A percentile compares a stretch with the other conserved stretches of the same genome.
Evolutionary conservation across 2,329 filamentous ascomycete genomes (phyloP).

Genomic region (Beauveria scarabaeidicola): DNA sequence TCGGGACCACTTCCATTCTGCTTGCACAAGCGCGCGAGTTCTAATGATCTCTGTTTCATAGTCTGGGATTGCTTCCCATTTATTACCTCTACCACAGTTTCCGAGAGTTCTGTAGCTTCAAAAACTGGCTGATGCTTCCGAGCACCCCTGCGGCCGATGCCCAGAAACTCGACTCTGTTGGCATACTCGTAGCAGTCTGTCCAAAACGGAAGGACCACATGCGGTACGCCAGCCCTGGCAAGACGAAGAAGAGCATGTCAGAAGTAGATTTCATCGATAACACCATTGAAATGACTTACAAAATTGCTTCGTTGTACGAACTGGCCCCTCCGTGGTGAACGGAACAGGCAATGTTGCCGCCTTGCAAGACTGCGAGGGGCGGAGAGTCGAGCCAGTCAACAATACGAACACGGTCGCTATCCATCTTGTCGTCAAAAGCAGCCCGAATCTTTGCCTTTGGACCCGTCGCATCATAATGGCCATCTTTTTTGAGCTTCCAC

Average conservation of each 20-base stretch:
- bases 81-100: constrained; percentile 15
- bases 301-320: constrained; percentile 30
- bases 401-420: constrained; percentile 26
- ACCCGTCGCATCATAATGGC: constrained; percentile 10
- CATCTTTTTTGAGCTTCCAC: constrained; percentile 25
- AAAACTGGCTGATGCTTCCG: constrained; percentile 18
- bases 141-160: constrained; percentile 28
- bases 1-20: constrained; percentile 11
- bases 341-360: constrained; percentile 29
- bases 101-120: constrained; percentile 15
- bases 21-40: constrained; percentile 11
- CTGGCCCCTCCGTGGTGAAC: constrained; percentile 41
- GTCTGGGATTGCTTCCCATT: constrained; percentile 4
- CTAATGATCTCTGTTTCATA: constrained; percentile 12
- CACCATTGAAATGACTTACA: constrained; percentile 18
- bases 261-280: neutral
- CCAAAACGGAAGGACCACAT: constrained; percentile 37
- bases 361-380: constrained; percentile 28
- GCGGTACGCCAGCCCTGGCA: constrained; percentile 34
- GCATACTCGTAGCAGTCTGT: constrained; percentile 39
- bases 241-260: neutral
- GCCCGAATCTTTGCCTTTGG: constrained; percentile 13
- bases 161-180: constrained; percentile 33
- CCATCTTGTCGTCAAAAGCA: constrained; percentile 20
- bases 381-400: constrained; percentile 32